Evolutionary conservation across 108 stramenopile species (phyloP).

Genomic region (Nitzschia sp.): DNA sequence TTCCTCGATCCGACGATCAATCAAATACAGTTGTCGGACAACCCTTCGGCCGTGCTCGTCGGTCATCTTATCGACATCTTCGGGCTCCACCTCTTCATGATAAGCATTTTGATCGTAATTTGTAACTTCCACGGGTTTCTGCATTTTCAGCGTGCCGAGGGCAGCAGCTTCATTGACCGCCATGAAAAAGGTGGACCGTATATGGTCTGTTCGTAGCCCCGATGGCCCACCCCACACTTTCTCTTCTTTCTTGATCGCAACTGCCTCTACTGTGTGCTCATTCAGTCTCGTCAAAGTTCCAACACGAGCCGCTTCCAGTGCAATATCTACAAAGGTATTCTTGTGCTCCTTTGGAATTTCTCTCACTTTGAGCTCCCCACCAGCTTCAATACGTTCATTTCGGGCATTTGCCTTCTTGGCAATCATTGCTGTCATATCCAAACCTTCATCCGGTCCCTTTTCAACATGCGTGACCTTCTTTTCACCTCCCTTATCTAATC

Average conservation of each 20-base stretch:
- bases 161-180: conserved; percentile 35
- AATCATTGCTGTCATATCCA: conserved; percentile 19
- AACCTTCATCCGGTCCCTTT: not conserved
- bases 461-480: conserved; percentile 9
- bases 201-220: conserved; percentile 6
- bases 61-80: conserved; percentile 25
- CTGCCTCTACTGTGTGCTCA: conserved; percentile 30
- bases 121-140: conserved; percentile 3
- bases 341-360: conserved; percentile 11
- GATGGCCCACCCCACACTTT: conserved; percentile 20
- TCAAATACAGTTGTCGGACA: conserved; percentile 14
- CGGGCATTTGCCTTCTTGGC: conserved; percentile 16
- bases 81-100: conserved; percentile 1
- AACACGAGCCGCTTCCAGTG: conserved; percentile 23
- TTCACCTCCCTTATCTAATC: conserved; percentile 4
- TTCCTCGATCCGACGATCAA: conserved; percentile 24
- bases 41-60: conserved; percentile 28
- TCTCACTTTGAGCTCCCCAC: not conserved
- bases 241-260: conserved; percentile 5
- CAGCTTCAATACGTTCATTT: conserved; percentile 19
- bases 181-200: conserved; percentile 8
- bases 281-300: conserved; percentile 26
- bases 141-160: conserved; percentile 15
- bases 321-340: conserved; percentile 24
- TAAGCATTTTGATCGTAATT: conserved; percentile 19